These are phyloP conservation scores for Apiospora marii DNA, from an alignment of 2,329 filamentous ascomycete genomes.

Conservation along the genomic window DNA sequence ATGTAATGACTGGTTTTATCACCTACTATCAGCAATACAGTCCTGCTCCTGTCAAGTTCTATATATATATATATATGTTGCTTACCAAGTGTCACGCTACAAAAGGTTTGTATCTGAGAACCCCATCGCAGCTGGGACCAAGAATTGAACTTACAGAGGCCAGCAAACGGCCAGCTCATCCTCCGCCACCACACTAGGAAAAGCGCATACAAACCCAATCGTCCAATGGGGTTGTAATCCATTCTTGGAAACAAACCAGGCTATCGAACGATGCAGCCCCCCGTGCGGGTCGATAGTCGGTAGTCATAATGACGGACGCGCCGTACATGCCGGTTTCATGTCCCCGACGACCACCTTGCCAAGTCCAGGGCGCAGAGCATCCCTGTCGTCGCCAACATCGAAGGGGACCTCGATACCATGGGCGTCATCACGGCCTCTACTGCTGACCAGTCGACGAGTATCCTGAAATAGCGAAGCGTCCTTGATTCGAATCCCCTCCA, in stretches of 20 bases:
- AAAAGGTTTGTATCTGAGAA: background rate
- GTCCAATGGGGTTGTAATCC: no score
- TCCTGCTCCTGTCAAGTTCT: conserved; percentile 61
- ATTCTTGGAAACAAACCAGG: no score
- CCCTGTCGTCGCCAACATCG: conserved; percentile 53
- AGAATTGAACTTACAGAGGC: background rate
- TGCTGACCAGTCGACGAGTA: no score
- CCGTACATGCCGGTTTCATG: conserved; percentile 48
- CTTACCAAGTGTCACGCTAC: background rate
- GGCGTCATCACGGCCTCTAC: conserved; percentile 37
- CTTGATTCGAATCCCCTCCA: no score
- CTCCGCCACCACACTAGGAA: background rate
- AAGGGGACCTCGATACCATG: conserved; percentile 31
- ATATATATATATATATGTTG: background rate
- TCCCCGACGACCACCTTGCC: conserved; percentile 66
- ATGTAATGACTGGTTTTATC: no score
- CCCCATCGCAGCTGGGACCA: background rate
- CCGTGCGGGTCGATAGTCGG: no score
- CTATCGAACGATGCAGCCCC: no score
- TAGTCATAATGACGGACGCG: no score
- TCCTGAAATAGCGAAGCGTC: no score
- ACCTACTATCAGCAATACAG: conserved; percentile 48
- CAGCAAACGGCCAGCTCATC: conserved; percentile 61
- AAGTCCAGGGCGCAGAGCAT: conserved; percentile 54
- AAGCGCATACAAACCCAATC: conserved; percentile 34